Evolutionary conservation across 345 rosid genomes (phyloP), one percentile per base, ranked within the genome.

Genomic region (Cardiospermum halicacabum): DNA sequence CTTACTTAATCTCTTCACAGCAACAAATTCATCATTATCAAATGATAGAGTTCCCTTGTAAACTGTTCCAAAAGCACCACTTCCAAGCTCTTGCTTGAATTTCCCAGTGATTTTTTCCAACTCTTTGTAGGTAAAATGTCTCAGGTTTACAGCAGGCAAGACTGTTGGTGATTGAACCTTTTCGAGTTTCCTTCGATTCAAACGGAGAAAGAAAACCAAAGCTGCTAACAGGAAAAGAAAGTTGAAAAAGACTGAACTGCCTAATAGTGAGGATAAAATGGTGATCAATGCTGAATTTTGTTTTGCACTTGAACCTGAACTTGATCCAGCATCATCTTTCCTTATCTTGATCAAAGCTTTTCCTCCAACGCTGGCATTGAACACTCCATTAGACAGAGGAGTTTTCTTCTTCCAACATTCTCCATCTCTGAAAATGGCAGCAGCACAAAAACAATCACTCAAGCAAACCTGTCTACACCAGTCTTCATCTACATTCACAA

Each of bases 391-490:
- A 5, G 72, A 60, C 0, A 79, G 55, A 25, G 83, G 81, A 5
- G 48, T 22, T 60, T 37, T 67, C 80, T 76, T 78, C 76, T 74
- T 82, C 77, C 71, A 69, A 37, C 79, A 72, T 0, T 19, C 4
- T 5, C 61, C 66, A 9, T 8, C 7, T 28, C 58, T 43, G 12
- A 62, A 72, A 55, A 68, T 58, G 19, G 78, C 84, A 50, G 64
- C 77, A n/a, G 40, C 74, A 27, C 84, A 82, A 58, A 60, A 62
- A 63, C 84, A 79, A 39, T 75, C 80, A 11, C 40, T 49, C 74
- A 76, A 58, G 71, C 77, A 79, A 58, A 58, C 69, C 51, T 57
- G 47, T 30, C 77, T 66, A 69, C 81, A 78, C 70, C 55, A 63
- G 37, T 72, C 75, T 64, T 78, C 79, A n/a, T 50, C 42, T 31